phyloP scores from a whole-genome alignment of 768 basidiomycete species.

The Calocybe indica region DNA sequence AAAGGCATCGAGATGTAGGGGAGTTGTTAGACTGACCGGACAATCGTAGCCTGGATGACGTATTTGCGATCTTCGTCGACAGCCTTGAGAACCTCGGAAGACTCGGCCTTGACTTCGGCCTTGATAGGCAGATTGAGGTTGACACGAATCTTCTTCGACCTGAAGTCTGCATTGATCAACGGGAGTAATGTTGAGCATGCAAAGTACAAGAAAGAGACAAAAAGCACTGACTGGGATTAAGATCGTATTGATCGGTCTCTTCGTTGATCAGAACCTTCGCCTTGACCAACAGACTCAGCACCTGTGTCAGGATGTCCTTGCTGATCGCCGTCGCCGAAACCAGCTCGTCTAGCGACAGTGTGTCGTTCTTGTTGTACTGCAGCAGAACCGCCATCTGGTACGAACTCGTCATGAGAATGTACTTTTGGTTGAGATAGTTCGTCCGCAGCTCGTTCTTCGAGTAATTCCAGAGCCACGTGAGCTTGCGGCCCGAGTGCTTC shows the following conservation, averaged over 20 bases:
- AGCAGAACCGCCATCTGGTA: conserved; percentile 96
- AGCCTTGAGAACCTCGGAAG: conserved; percentile 86
- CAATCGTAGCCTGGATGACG: conserved; percentile 93
- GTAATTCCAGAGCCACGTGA: conserved; percentile 99
- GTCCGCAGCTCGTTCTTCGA: conserved; percentile 96
- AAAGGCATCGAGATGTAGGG: not conserved
- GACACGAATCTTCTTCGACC: conserved; percentile 93
- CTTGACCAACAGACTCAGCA: conserved; percentile 72
- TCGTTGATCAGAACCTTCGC: conserved; percentile 89
- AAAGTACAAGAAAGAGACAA: conserved; percentile 2
- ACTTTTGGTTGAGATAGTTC: conserved; percentile 91
- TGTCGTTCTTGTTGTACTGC: conserved; percentile 93
- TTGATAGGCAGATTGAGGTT: conserved; percentile 92
- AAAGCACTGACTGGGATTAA: conserved; percentile 61
- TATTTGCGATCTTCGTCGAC: conserved; percentile 99
- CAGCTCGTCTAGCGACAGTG: conserved; percentile 78
- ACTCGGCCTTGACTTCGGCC: conserved; percentile 91
- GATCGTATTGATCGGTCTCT: conserved; percentile 83
- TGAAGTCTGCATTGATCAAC: conserved; percentile 55
- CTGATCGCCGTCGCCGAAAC: conserved; percentile 72
- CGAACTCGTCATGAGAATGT: conserved; percentile 93
- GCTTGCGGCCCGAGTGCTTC: conserved; percentile 92
- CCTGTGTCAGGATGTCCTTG: conserved; percentile 76
- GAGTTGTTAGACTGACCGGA: conserved; percentile 42
- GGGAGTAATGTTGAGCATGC: not conserved